Conservation (phyloP, 1,139 yeast species). For the Taiozyma onychis region DNA sequence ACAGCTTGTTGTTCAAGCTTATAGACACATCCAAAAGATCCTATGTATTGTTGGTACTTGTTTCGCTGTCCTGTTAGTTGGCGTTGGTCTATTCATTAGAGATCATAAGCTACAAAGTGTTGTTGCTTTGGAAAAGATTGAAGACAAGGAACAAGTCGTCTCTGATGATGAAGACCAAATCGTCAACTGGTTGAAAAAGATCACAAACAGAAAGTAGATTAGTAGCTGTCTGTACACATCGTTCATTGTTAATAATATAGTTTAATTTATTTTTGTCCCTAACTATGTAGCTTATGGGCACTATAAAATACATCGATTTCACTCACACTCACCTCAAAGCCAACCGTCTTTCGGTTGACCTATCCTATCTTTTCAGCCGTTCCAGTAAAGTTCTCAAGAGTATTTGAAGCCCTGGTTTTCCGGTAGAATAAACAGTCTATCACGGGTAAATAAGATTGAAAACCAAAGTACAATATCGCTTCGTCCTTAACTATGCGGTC, state of each 20-base stretch:
- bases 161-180: conserved; percentile 3
- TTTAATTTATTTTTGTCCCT: not conserved
- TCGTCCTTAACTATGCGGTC: too few relatives aligned
- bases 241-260: not conserved
- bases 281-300: not conserved
- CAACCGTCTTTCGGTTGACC: too few relatives aligned
- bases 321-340: too few relatives aligned
- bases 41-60: conserved; percentile 51
- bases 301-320: too few relatives aligned
- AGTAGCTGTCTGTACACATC: not conserved
- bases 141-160: conserved; percentile 3
- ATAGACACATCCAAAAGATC: conserved; percentile 49
- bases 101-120: conserved; percentile 38
- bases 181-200: not conserved
- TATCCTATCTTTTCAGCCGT: too few relatives aligned
- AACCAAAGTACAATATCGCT: too few relatives aligned
- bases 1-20: conserved; percentile 46
- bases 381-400: too few relatives aligned
- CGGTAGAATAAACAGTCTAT: too few relatives aligned
- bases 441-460: too few relatives aligned
- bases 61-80: conserved; percentile 47
- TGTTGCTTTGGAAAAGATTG: conserved; percentile 21
- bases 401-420: too few relatives aligned
- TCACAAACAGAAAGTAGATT: not conserved
- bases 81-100: conserved; percentile 42